These are phyloP conservation scores for Macroventuria anomochaeta DNA, from an alignment of 2,329 filamentous ascomycete genomes.

Conservation along the genomic window DNA sequence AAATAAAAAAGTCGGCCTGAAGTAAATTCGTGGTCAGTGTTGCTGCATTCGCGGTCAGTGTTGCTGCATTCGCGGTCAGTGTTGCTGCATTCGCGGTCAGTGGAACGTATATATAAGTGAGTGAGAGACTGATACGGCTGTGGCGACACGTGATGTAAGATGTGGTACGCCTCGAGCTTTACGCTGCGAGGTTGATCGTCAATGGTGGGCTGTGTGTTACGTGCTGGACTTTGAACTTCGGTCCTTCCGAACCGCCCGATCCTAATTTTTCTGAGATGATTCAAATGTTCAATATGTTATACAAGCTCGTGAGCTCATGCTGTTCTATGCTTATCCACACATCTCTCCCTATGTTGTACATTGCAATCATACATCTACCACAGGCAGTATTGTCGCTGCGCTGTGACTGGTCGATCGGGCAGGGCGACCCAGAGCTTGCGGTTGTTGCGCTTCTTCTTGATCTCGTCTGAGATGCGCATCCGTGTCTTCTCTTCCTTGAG, in stretches of 20 bases:
- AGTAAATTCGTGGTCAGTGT: no score
- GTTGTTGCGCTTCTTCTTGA: slow-evolving; percentile 74
- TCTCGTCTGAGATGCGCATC: slow-evolving; percentile 79
- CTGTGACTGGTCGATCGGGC: slow-evolving; percentile 82
- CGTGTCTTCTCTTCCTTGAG: slow-evolving; percentile 94
- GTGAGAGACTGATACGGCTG: neutral
- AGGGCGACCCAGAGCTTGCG: slow-evolving; percentile 86
- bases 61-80: no score
- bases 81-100: no score
- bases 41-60: no score
- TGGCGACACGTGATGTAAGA: neutral
- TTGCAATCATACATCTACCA: slow-evolving; percentile 66
- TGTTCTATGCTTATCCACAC: slow-evolving; percentile 10
- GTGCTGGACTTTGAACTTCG: neutral
- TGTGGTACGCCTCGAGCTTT: neutral
- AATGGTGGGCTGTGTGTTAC: neutral
- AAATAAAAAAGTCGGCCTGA: no score
- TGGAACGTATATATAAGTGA: neutral
- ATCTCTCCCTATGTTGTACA: slow-evolving; percentile 11
- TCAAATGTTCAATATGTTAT: slow-evolving; percentile 13
- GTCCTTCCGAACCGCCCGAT: neutral
- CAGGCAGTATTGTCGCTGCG: slow-evolving; percentile 86
- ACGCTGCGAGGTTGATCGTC: neutral
- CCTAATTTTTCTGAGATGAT: neutral
- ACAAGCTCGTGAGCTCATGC: slow-evolving; percentile 7